These are phyloP conservation scores for Sporothrix euskadiensis DNA, from an alignment of 2,329 filamentous ascomycete species.

Conservation along the genomic window DNA sequence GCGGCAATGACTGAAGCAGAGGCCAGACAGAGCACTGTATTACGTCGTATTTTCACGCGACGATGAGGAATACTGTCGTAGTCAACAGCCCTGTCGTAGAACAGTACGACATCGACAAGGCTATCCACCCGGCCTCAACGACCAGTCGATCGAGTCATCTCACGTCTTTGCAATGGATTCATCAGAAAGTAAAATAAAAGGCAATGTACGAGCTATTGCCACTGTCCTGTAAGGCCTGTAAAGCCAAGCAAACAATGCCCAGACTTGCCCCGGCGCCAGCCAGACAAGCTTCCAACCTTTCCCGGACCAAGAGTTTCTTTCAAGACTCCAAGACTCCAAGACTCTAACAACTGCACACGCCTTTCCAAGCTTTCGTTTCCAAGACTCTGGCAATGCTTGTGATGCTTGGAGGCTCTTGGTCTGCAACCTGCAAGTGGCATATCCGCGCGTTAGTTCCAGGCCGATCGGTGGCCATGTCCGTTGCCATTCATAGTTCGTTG, in stretches of 20 bases:
- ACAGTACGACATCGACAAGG: too few relatives aligned
- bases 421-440: background rate
- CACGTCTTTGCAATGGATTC: background rate
- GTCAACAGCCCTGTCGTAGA: background rate
- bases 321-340: background rate
- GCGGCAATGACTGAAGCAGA: background rate
- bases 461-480: background rate
- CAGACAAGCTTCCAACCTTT: background rate
- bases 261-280: background rate
- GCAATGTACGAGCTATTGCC: background rate
- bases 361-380: slow-evolving; percentile 1
- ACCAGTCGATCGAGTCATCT: background rate
- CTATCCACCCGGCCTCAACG: background rate
- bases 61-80: background rate
- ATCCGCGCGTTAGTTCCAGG: background rate
- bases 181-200: background rate
- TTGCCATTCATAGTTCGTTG: background rate
- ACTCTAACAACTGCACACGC: background rate
- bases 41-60: background rate
- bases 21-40: background rate
- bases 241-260: background rate
- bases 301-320: background rate
- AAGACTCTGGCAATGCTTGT: background rate
- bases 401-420: background rate
- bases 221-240: background rate